These are phyloP conservation scores for Penicillium diatomitis DNA, from an alignment of 495 filamentous ascomycete genomes.

Conservation along the genomic window DNA sequence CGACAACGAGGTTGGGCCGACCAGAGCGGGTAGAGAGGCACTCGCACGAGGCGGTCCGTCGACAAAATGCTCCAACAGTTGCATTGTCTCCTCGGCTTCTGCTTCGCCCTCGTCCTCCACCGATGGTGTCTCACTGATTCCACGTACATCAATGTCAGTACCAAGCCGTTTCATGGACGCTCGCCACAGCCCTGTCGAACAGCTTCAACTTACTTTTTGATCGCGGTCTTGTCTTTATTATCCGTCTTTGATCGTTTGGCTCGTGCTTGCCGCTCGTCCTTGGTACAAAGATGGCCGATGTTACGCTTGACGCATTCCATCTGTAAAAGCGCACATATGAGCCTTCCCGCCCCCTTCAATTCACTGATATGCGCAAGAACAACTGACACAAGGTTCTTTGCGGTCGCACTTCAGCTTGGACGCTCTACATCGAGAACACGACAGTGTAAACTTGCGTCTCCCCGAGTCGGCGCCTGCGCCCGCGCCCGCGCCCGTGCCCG, in stretches of 20 bases:
- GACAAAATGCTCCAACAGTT: conserved; percentile 4
- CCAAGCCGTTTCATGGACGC: no score
- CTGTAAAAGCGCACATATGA: neutral
- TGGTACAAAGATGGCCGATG: conserved; percentile 15
- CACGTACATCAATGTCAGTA: no score
- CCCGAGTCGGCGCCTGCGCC: no score
- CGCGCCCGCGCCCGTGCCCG: no score
- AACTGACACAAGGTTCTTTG: conserved; percentile 20
- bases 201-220: neutral
- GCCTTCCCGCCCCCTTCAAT: no score
- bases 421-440: conserved; percentile 18
- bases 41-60: neutral
- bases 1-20: neutral
- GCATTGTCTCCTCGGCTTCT: conserved; percentile 3
- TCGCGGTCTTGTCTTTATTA: neutral
- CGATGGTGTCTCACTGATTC: no score
- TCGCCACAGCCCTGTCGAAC: no score
- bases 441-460: conserved; percentile 9
- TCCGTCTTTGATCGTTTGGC: conserved; percentile 9
- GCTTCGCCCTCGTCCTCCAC: neutral
- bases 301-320: conserved; percentile 18
- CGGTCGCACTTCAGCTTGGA: conserved; percentile 23
- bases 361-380: no score
- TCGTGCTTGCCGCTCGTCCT: conserved; percentile 17
- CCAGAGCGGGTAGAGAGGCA: neutral